These are phyloP conservation scores for Termitomyces eurrhizus DNA, from an alignment of 768 basidiomycete genomes.

Conservation along the genomic window DNA sequence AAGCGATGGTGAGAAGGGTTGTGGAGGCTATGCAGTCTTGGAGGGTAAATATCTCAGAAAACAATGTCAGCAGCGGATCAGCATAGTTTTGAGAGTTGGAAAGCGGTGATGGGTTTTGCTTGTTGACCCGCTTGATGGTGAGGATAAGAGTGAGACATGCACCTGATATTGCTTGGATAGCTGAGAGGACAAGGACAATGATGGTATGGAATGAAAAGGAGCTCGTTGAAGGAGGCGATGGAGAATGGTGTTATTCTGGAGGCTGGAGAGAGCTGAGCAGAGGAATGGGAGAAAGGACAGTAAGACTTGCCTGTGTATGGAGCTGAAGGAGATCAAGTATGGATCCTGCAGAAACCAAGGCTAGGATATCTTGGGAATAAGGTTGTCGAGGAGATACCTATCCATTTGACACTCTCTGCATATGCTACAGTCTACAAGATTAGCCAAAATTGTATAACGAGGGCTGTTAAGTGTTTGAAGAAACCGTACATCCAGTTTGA, in stretches of 20 bases:
- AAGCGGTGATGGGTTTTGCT: slow-evolving; percentile 20
- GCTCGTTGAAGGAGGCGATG: slow-evolving; percentile 23
- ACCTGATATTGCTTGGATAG: slow-evolving; percentile 69
- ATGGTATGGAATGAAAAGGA: slow-evolving; percentile 41
- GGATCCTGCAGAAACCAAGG: slow-evolving; percentile 84
- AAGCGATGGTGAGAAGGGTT: slow-evolving; percentile 40
- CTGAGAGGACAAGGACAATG: slow-evolving; percentile 68
- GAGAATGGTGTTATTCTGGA: slow-evolving; percentile 23
- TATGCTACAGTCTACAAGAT: too few species aligned
- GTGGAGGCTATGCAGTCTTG: slow-evolving; percentile 45
- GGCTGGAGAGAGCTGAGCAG: slow-evolving; percentile 8
- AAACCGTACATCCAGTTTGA: too few species aligned
- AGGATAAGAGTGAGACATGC: slow-evolving; percentile 61
- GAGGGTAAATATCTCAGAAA: slow-evolving; percentile 47
- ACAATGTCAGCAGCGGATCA: slow-evolving; percentile 38
- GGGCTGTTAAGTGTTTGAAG: too few species aligned
- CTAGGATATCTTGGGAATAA: slow-evolving; percentile 69
- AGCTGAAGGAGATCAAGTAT: slow-evolving; percentile 65
- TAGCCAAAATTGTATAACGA: too few species aligned
- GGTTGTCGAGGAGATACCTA: slow-evolving; percentile 62
- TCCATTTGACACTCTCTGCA: too few species aligned
- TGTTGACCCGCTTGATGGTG: slow-evolving; percentile 66
- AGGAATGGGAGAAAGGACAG: slow-evolving; percentile 1
- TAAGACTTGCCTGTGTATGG: slow-evolving; percentile 24
- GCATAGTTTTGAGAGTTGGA: slow-evolving; percentile 33